phyloP scores from a whole-genome alignment of 331 rosid species.

The Cydonia oblonga region DNA sequence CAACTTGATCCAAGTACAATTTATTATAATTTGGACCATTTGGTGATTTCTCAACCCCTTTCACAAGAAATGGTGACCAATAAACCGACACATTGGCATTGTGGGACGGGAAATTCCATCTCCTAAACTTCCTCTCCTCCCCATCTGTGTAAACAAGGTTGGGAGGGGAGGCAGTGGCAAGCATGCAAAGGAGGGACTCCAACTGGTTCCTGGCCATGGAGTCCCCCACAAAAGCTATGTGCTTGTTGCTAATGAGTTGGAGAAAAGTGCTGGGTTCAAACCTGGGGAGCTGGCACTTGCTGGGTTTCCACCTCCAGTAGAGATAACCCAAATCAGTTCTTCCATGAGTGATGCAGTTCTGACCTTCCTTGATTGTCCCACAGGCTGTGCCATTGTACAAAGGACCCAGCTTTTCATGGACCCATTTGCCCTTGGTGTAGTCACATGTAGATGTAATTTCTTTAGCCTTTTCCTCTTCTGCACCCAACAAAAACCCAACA shows the following conservation, averaged over 20 bases:
- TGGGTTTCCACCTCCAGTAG: conserved; percentile 77
- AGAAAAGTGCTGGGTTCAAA: conserved; percentile 61
- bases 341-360: conserved; percentile 68
- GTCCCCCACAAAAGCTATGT: conserved; percentile 74
- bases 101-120: conserved; percentile 56
- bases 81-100: conserved; percentile 49
- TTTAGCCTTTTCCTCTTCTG: conserved; percentile 23
- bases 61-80: conserved; percentile 90
- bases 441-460: conserved; percentile 38
- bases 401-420: conserved; percentile 46
- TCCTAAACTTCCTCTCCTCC: conserved; percentile 56
- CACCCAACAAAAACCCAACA: conserved; percentile 8
- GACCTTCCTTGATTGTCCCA: conserved; percentile 63
- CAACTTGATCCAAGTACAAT: conserved; percentile 54
- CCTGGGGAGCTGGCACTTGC: conserved; percentile 49
- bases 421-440: conserved; percentile 64
- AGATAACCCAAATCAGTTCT: conserved; percentile 59
- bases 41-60: conserved; percentile 58
- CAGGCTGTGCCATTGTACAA: conserved; percentile 76
- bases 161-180: conserved; percentile 47
- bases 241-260: conserved; percentile 38
- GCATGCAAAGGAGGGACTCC: conserved; percentile 76
- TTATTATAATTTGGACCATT: conserved; percentile 36
- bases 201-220: conserved; percentile 90
- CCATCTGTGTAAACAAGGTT: conserved; percentile 42